Conservation (phyloP, 2,329 filamentous ascomycete genomes). For the Juglanconis sp. region DNA sequence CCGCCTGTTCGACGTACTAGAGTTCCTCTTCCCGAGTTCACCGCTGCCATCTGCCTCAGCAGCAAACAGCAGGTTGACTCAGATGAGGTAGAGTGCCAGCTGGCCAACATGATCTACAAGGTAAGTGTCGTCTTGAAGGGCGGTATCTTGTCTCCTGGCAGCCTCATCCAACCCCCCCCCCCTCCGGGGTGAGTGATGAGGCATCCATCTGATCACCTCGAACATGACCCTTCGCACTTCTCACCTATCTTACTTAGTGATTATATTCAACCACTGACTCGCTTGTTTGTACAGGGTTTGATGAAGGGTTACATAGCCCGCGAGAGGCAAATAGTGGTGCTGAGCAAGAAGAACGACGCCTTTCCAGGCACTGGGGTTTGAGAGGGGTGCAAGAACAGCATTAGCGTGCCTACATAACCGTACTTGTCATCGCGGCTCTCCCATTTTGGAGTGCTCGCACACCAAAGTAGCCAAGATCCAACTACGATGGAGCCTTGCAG, state of each 20-base stretch:
- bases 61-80: slow-evolving; percentile 67
- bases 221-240: background rate
- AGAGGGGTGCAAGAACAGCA: slow-evolving; percentile 3
- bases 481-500: background rate
- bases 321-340: slow-evolving; percentile 82
- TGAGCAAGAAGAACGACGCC: slow-evolving; percentile 91
- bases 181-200: too few species aligned
- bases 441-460: background rate
- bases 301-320: slow-evolving; percentile 99
- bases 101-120: slow-evolving; percentile 99
- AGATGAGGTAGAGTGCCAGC: slow-evolving; percentile 91
- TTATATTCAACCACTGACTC: slow-evolving; percentile 23
- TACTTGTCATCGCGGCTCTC: background rate
- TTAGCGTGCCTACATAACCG: too few species aligned
- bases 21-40: slow-evolving; percentile 79
- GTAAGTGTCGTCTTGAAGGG: slow-evolving; percentile 41
- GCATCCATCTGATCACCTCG: too few species aligned
- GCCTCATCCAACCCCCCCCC: too few species aligned
- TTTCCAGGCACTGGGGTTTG: slow-evolving; percentile 85
- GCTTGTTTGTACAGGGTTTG: slow-evolving; percentile 58
- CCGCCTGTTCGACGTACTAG: slow-evolving; percentile 66
- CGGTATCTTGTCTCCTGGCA: too few species aligned
- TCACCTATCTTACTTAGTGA: background rate
- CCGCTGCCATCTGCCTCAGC: slow-evolving; percentile 75
- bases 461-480: background rate